phyloP scores from a whole-genome alignment of 441 rosid species.

The Populus tomentosa region DNA sequence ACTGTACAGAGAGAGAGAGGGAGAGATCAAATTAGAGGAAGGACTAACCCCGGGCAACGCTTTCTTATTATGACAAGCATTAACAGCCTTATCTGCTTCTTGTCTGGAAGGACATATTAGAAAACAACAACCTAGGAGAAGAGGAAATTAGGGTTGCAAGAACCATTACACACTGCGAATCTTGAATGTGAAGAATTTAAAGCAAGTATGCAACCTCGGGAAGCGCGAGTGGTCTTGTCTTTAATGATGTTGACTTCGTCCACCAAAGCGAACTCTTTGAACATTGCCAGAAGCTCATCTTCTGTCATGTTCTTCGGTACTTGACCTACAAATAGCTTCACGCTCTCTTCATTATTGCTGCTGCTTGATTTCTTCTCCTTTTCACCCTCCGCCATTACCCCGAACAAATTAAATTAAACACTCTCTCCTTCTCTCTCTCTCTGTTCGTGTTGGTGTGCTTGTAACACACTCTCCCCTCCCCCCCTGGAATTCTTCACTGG shows the following conservation, averaged over 20 bases:
- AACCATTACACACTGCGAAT: constrained; percentile 28
- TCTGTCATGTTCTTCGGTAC: constrained; percentile 96
- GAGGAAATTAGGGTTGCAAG: constrained; percentile 50
- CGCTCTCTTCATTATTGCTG: constrained; percentile 58
- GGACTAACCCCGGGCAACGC: constrained; percentile 88
- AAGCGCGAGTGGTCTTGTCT: constrained; percentile 83
- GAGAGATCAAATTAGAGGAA: constrained; percentile 8
- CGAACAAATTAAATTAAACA: background rate
- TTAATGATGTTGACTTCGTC: constrained; percentile 98
- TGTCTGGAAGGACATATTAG: constrained; percentile 84
- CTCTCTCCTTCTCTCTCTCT: background rate
- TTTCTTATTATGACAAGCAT: constrained; percentile 90
- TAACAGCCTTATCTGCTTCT: constrained; percentile 97
- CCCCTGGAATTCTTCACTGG: background rate
- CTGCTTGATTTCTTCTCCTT: constrained; percentile 37
- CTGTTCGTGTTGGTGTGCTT: constrained; percentile 20
- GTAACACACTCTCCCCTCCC: constrained; percentile 16
- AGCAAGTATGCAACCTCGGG: constrained; percentile 54
- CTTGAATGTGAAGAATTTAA: constrained; percentile 9
- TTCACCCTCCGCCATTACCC: constrained; percentile 69
- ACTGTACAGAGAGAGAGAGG: background rate
- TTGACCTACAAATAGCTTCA: constrained; percentile 96
- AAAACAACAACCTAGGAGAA: constrained; percentile 75
- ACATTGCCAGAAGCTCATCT: constrained; percentile 78
- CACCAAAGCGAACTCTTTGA: constrained; percentile 79